Conservation (phyloP, 2,329 filamentous ascomycete genomes). For the Penicillium italicum region DNA sequence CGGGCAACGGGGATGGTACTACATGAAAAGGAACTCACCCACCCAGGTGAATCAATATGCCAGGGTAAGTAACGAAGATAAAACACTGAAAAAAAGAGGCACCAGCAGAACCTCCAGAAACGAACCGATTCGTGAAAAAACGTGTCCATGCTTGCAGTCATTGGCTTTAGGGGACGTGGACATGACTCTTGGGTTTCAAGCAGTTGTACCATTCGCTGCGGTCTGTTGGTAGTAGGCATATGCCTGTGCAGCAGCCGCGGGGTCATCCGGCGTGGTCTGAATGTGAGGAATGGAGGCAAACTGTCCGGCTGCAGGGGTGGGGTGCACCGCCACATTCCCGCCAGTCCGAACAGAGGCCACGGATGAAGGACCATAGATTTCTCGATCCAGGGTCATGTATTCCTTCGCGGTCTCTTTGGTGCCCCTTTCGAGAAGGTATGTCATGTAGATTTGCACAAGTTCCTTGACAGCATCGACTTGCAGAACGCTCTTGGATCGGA, state of each 20-base stretch:
- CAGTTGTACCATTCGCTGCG: constrained; percentile 27
- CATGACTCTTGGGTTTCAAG: constrained; percentile 9
- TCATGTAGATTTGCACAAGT: constrained; percentile 73
- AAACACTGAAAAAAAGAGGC: constrained; percentile 6
- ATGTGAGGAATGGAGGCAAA: constrained; percentile 4
- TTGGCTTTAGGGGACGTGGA: not conserved
- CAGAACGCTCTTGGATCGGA: constrained; percentile 70
- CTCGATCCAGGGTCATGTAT: constrained; percentile 76
- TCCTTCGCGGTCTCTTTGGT: constrained; percentile 80
- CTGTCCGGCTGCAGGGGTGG: constrained; percentile 6
- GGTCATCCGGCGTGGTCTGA: constrained; percentile 9
- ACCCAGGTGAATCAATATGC: constrained; percentile 15
- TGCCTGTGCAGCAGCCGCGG: constrained; percentile 21
- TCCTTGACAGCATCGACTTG: constrained; percentile 66
- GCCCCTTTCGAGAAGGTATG: constrained; percentile 78
- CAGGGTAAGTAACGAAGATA: constrained; percentile 13
- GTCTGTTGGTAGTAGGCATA: constrained; percentile 33
- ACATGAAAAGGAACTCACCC: constrained; percentile 19
- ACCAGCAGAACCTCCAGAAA: not conserved
- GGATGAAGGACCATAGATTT: constrained; percentile 68
- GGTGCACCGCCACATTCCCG: constrained; percentile 16
- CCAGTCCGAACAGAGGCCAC: constrained; percentile 35
- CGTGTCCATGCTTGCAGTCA: constrained; percentile 12
- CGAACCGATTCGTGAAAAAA: constrained; percentile 11
- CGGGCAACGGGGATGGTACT: constrained; percentile 18